Base-by-base conservation (phyloP, 2,329 filamentous ascomycete species). In the Cadophora sp. region DNA sequence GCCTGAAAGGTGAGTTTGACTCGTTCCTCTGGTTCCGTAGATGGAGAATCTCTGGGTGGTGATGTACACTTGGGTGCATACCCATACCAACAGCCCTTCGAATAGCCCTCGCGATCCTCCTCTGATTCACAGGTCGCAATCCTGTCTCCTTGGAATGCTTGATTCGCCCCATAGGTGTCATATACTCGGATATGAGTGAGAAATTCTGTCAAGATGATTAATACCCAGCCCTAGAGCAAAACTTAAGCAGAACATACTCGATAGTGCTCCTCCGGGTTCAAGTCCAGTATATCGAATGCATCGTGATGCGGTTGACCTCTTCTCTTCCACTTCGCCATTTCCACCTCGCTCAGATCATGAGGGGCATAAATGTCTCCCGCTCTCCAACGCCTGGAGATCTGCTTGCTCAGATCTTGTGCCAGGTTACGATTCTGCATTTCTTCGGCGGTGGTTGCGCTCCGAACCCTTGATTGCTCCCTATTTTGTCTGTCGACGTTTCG, bases 21-120 rank as follows among this genome's bases (percentile, higher is more conserved):
- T 46, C 56, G 9, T 56, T 66, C 53, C 48, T 19, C 60, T 46
- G 22, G 62, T 55, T 63, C 72, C 74, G 34, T 76, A 74, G 31
- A 97, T 79, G 67, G 2, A 43, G 14, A 16, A 97, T 84, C 79
- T 97, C 92, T 3, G 96, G 96, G 81, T 99, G 96, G 73, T 85
- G 84, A 82, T 99, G 92, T 65, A 97, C 91, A 79, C 91, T 97
- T 27, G 96, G 96, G 86, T 98, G 94, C 69, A 98, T 83, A 19
- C 96, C 96, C 77, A 97, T 86, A 1, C 94, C 96, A 75, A 98
- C 91, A 24, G 92, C 91, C 74, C 96, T 87, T 73, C 96, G 86
- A 75, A 99, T 92, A 64, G 97, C 95, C 84, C 97, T 97, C 70
- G 95, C 92, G 78, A 99, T 89, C 82, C 91, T 94, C 73, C 96